These are phyloP conservation scores for Tricladium varicosporioides DNA, from an alignment of 2,329 filamentous ascomycete species.

Conservation along the genomic window DNA sequence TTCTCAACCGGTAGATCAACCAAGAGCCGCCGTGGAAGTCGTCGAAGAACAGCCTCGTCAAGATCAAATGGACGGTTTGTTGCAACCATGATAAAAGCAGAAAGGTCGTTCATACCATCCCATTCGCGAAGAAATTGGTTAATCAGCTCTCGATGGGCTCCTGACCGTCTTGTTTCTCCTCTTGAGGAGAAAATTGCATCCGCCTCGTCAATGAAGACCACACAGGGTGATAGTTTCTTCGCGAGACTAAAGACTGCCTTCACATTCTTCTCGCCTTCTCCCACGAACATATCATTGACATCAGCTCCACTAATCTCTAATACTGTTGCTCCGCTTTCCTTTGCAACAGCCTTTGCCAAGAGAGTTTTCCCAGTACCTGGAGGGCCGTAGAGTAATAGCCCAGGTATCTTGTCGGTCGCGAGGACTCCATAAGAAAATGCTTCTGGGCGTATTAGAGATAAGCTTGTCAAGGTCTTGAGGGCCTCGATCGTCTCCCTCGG, in stretches of 20 bases:
- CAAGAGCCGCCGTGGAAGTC: constrained; percentile 69
- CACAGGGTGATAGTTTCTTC: constrained; percentile 84
- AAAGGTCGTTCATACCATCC: constrained; percentile 82
- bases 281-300: constrained; percentile 95
- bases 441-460: constrained; percentile 84
- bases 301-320: constrained; percentile 89
- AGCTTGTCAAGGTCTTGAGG: constrained; percentile 81
- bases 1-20: constrained; percentile 68
- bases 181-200: constrained; percentile 87
- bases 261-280: constrained; percentile 95
- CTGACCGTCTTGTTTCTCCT: constrained; percentile 62
- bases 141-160: constrained; percentile 77
- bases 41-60: constrained; percentile 80
- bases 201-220: constrained; percentile 96
- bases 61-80: constrained; percentile 95
- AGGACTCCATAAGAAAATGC: constrained; percentile 96
- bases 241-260: constrained; percentile 88
- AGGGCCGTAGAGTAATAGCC: constrained; percentile 83
- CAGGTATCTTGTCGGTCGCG: constrained; percentile 85
- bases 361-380: constrained; percentile 77
- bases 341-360: constrained; percentile 66
- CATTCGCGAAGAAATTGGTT: constrained; percentile 97
- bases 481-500: constrained; percentile 80
- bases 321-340: constrained; percentile 66
- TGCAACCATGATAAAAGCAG: constrained; percentile 96